Evolutionary conservation across 2,329 filamentous ascomycete genomes (phyloP), one percentile per base, ranked within the genome.

Genomic region (Zymoseptoria ardabiliae): DNA sequence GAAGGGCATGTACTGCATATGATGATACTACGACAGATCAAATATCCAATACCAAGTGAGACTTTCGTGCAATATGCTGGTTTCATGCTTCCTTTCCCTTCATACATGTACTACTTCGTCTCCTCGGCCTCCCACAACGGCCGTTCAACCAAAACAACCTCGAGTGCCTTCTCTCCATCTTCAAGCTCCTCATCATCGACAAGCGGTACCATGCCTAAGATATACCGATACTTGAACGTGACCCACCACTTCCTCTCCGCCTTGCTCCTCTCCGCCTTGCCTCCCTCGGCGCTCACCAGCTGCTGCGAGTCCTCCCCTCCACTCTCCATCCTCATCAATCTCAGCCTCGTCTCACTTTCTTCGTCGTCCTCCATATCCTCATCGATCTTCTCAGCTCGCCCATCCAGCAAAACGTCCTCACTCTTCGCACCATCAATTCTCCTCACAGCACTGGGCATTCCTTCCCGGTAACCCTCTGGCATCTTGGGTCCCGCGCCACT

Each of bases 211-310:
- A 88, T 81, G 4, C 92, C 94, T 62, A 99, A 79, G 67, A 99
- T 91, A n/a, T 92, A 90, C 60, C 92, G 83, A 75, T 97, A 99
- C 75, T 96, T 95, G 80, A 89, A 91, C 4, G 92, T 96, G 71
- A 87, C 85, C 90, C 91, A 97, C 77, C 79, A 83, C 6, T 66
- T 67, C 55, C 72, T 68, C 57, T 66, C 55, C 60, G 58, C 51
- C 49, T 50, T 50, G 4, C 25, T 49, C 21, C 52, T 49, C 45
- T 66, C 61, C n/a, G 58, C 51, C 49, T 50, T 50, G 4, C 25
- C 52, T 25, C 52, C 52, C 45, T 66, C 61, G 68, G 66, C 59
- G 6, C 22, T 52, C 22, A 23, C n/a, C 8, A 28, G n/a, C 28
- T 56, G 30, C 41, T 58, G 53, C 20, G 49, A 20, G 11, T 61